phyloP scores from a whole-genome alignment of 768 basidiomycete genomes.

The Brasilioporus rufonigricans region DNA sequence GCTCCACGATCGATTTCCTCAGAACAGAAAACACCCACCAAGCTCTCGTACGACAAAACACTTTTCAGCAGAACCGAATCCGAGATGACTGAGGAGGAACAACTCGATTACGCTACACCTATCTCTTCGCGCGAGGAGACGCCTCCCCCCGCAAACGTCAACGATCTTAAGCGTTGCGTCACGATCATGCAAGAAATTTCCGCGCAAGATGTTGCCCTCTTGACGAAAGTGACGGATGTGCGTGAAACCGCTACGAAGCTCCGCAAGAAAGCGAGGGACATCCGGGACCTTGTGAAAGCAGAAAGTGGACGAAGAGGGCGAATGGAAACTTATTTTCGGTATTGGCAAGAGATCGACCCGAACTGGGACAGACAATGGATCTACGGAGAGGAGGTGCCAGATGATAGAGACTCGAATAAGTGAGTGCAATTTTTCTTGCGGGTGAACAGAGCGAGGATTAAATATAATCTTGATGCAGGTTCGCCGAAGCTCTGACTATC shows the following conservation, averaged over 20 bases:
- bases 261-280: slow-evolving; percentile 19
- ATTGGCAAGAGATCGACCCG: slow-evolving; percentile 27
- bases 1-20: neutral
- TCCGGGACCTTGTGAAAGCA: slow-evolving; percentile 21
- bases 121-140: slow-evolving; percentile 25
- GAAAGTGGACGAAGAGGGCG: slow-evolving; percentile 26
- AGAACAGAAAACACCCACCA: neutral
- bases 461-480: neutral
- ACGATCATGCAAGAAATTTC: slow-evolving; percentile 27
- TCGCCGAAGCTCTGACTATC: neutral
- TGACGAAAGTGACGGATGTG: slow-evolving; percentile 9
- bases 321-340: slow-evolving; percentile 26
- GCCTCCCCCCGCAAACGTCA: slow-evolving; percentile 13
- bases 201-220: slow-evolving; percentile 11
- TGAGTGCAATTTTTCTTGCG: neutral
- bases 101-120: slow-evolving; percentile 19
- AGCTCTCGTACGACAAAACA: neutral
- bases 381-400: slow-evolving; percentile 12
- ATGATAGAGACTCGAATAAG: neutral
- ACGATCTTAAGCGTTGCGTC: slow-evolving; percentile 23
- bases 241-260: slow-evolving; percentile 19
- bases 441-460: no score
- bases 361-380: slow-evolving; percentile 28
- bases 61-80: slow-evolving; percentile 23
- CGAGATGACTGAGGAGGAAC: slow-evolving; percentile 22